Evolutionary conservation across 139 green algal species (phyloP).

Genomic region (Trebouxia sp.): DNA sequence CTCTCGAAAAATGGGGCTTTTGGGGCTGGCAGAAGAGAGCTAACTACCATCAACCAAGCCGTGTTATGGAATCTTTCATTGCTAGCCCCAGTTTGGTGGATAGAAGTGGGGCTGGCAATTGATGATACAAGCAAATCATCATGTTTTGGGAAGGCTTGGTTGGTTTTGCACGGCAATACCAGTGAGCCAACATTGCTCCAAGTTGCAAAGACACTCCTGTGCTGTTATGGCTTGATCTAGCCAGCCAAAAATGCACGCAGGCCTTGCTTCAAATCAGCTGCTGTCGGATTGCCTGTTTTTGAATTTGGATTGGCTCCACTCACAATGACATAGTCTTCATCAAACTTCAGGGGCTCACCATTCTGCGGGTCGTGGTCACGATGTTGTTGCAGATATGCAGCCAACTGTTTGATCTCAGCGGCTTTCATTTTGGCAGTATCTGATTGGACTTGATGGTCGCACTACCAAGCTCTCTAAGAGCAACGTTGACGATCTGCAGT

Average conservation of each 20-base stretch:
- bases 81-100: constrained; percentile 22
- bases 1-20: constrained; percentile 13
- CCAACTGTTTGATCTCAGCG: neutral
- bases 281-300: neutral
- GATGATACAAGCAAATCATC: constrained; percentile 26
- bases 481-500: neutral
- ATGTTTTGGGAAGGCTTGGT: constrained; percentile 18
- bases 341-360: neutral
- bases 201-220: constrained; percentile 24
- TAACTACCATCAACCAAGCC: constrained; percentile 20
- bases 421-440: neutral
- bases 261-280: neutral
- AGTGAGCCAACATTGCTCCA: constrained; percentile 16
- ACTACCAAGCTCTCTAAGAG: neutral
- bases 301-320: neutral
- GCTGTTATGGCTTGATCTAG: constrained; percentile 9
- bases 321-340: neutral
- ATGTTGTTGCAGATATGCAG: neutral
- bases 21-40: constrained; percentile 21
- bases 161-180: constrained; percentile 17
- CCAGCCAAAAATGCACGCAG: neutral
- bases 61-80: constrained; percentile 20
- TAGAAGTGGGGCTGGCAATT: constrained; percentile 16
- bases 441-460: neutral
- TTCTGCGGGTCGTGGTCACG: neutral